Evolutionary conservation across 2,329 filamentous ascomycete genomes (phyloP).

Genomic region (Arthrinium phaeospermum): DNA sequence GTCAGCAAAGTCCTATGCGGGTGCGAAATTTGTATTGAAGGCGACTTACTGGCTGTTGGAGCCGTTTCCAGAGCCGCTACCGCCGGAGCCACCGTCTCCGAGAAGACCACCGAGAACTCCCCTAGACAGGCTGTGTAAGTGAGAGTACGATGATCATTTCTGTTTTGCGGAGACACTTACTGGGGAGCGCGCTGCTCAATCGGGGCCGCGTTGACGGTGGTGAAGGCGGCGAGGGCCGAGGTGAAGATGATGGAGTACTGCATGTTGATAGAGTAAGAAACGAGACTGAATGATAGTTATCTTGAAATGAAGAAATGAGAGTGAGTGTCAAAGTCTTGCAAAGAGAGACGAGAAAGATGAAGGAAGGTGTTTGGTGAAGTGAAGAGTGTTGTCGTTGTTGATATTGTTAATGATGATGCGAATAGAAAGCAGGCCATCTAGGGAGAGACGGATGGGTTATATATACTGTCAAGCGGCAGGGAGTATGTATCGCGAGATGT

Average conservation of each 20-base stretch:
- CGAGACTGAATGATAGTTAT: neutral
- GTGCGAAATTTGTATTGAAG: neutral
- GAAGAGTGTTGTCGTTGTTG: neutral
- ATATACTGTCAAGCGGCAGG: too few species aligned
- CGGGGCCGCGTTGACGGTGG: neutral
- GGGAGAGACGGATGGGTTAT: neutral
- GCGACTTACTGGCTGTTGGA: neutral
- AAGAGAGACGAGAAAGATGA: neutral
- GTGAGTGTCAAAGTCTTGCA: neutral
- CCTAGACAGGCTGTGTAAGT: neutral
- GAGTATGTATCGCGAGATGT: neutral
- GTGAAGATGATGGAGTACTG: constrained; percentile 11
- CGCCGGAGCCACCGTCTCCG: neutral
- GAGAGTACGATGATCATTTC: neutral
- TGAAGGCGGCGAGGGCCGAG: neutral
- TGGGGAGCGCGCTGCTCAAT: constrained; percentile 1
- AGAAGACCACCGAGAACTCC: constrained; percentile 15
- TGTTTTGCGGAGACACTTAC: neutral
- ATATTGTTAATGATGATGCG: neutral
- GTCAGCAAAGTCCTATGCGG: neutral
- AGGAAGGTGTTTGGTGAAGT: neutral
- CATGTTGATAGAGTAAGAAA: neutral
- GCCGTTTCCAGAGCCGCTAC: neutral
- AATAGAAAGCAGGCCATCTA: neutral
- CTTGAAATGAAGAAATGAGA: neutral